Percentiles rank a stretch among this genome's conserved stretches.
Conservation (phyloP, 1,139 yeast species). For the Yamadazyma buinensis region DNA sequence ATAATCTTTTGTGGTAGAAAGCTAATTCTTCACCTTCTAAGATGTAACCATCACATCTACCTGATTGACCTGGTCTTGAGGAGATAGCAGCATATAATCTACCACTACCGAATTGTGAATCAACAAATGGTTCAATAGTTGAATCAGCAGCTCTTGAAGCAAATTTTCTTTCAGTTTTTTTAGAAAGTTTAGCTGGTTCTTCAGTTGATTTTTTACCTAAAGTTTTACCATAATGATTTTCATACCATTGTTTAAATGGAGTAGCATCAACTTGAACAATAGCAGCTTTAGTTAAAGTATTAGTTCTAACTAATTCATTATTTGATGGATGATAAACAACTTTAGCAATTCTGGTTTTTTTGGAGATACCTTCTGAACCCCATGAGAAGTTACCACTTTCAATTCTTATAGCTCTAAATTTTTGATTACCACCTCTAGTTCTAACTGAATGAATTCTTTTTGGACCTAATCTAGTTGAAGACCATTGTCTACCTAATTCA, state of each 20-base stretch:
- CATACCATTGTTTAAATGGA: constrained; percentile 99
- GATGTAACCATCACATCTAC: constrained; percentile 99
- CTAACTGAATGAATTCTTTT: constrained; percentile 99
- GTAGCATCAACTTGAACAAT: constrained; percentile 99
- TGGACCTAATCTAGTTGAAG: constrained; percentile 98
- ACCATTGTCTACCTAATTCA: constrained; percentile 99
- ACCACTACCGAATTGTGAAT: constrained; percentile 97
- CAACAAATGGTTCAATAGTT: constrained; percentile 85
- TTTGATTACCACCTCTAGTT: constrained; percentile 99
- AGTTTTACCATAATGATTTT: constrained; percentile 93
- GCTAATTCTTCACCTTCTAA: constrained; percentile 99
- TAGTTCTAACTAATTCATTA: constrained; percentile 99
- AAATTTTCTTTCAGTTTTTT: constrained; percentile 84
- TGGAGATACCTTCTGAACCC: constrained; percentile 98
- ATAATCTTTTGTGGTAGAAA: constrained; percentile 99
- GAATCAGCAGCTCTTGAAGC: constrained; percentile 87
- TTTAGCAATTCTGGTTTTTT: constrained; percentile 98
- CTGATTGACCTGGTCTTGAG: constrained; percentile 99
- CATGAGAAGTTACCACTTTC: constrained; percentile 99
- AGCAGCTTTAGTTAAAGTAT: constrained; percentile 98
- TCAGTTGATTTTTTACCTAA: constrained; percentile 76
- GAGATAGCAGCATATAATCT: constrained; percentile 98
- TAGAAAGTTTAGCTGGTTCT: constrained; percentile 55
- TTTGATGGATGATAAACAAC: constrained; percentile 99
- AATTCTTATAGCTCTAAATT: constrained; percentile 99